phyloP scores from a whole-genome alignment of 2,329 filamentous ascomycete species.

The Dactylellina haptotyla region DNA sequence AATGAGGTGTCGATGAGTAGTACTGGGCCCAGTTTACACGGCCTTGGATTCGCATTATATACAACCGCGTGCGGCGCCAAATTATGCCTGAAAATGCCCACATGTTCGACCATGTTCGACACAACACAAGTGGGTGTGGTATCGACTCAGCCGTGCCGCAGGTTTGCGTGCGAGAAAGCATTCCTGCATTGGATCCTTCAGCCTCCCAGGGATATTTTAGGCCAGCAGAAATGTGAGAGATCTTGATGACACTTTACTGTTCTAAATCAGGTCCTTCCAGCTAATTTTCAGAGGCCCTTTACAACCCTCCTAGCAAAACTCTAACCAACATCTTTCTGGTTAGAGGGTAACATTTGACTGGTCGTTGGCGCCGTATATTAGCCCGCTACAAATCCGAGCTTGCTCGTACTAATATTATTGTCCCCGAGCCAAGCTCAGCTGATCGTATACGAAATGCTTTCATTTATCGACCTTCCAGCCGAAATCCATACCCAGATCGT shows the following conservation, averaged over 20 bases:
- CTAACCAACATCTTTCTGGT: no score
- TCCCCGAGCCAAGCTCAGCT: not conserved
- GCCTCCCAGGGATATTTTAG: no score
- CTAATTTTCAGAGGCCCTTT: no score
- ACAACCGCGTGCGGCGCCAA: no score
- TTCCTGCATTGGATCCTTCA: not conserved
- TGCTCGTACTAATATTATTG: not conserved
- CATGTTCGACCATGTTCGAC: not conserved
- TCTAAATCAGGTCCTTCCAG: not conserved
- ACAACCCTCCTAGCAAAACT: no score
- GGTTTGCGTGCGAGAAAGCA: not conserved
- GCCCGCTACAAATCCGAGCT: not conserved
- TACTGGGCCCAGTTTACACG: not conserved
- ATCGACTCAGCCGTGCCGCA: not conserved
- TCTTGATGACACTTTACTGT: not conserved
- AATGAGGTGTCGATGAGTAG: not conserved
- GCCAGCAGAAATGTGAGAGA: not conserved
- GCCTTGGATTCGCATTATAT: not conserved
- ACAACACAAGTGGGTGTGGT: not conserved
- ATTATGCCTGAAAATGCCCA: not conserved
- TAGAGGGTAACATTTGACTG: no score
- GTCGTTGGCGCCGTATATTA: no score
- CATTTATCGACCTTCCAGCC: not conserved
- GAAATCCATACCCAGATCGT: slow-evolving; percentile 3
- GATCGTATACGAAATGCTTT: not conserved